A percentile compares a stretch with the other conserved stretches of the same genome.
Conservation (phyloP, 805 yeast genomes). For the Ogataea pignaliae region DNA sequence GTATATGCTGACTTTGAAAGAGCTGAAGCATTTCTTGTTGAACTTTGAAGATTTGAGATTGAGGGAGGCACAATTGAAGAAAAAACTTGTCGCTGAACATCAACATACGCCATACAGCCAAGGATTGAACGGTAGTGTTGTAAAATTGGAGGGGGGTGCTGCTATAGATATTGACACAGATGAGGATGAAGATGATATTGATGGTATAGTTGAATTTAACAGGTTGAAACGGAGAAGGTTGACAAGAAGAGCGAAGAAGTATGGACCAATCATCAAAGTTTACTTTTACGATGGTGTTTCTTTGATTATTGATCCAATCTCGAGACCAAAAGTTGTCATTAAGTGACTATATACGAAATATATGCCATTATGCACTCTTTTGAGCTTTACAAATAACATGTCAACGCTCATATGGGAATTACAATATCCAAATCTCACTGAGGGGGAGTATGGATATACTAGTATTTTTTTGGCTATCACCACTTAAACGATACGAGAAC, state of each 20-base stretch:
- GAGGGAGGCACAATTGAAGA: slow-evolving; percentile 27
- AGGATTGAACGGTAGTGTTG: background rate
- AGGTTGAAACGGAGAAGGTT: slow-evolving; percentile 9
- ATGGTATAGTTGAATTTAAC: slow-evolving; percentile 13
- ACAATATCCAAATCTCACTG: no score
- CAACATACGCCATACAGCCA: background rate
- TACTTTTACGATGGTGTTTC: slow-evolving; percentile 34
- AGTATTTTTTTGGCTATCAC: background rate
- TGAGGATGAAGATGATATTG: slow-evolving; percentile 26
- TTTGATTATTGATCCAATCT: slow-evolving; percentile 38
- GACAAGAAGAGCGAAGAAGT: slow-evolving; percentile 17
- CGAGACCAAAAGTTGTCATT: slow-evolving; percentile 18
- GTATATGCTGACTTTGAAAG: slow-evolving; percentile 46
- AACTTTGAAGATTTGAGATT: slow-evolving; percentile 38
- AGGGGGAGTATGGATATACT: no score
- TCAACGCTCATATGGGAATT: no score
- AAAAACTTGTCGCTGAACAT: slow-evolving; percentile 23
- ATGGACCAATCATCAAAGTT: slow-evolving; percentile 36
- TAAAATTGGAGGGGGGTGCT: background rate
- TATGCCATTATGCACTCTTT: background rate
- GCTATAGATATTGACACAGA: slow-evolving; percentile 4
- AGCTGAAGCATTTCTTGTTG: slow-evolving; percentile 34
- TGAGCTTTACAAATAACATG: background rate
- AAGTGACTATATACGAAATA: background rate
- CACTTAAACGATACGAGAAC: slow-evolving; percentile 2